Base-by-base conservation (phyloP, 2,329 filamentous ascomycete species). In the Emericellopsis atlantica region DNA sequence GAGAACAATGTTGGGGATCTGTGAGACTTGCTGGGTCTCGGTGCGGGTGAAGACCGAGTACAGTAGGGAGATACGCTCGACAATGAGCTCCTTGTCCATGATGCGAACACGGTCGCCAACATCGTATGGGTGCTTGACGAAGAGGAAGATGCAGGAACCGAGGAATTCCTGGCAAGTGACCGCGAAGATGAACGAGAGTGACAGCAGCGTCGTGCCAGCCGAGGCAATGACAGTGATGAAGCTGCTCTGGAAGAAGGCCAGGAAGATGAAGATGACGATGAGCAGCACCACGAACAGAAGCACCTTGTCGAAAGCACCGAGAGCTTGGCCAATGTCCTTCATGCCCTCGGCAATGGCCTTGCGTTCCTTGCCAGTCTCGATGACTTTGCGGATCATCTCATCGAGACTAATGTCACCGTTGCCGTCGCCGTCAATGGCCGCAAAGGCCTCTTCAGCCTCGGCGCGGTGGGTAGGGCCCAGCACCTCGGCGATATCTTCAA, bases 141-240 rank as follows among this genome's bases (percentile, higher is more conserved):
- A 98, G 2, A 98, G 68, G 68, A 98, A 98, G 54, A 98, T 95
- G 67, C 90, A 96, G 32, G 89, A 95, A 54, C 90, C 90, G n/a
- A 98, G 76, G 47, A 98, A 84, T 61, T 98, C 92, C 61, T 95
- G 89, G 4, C 83, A 81, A 2, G 89, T 95, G 42, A 83, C 82
- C 21, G 89, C 81, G 59, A 98, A 96, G 51, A 95, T 83, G 65
- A 98, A 98, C 4, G 90, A 95, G n/a, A 96, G 69, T 6, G 90
- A 96, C 9, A 98, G 77, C 34, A 98, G 72, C 0, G 92, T 83
- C 2, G 92, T 95, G 47, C 90, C 90, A 39, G 89, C 87, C 9
- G 89, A 94, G 5, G 88, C 83, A 32, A 95, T 73, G 6, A 87
- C 93, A 3, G 83, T 84, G 41, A 85, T 76, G 54, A 95, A 92